Conservation (phyloP, 805 yeast genomes). For the Tetrapisispora nanseiensis region DNA sequence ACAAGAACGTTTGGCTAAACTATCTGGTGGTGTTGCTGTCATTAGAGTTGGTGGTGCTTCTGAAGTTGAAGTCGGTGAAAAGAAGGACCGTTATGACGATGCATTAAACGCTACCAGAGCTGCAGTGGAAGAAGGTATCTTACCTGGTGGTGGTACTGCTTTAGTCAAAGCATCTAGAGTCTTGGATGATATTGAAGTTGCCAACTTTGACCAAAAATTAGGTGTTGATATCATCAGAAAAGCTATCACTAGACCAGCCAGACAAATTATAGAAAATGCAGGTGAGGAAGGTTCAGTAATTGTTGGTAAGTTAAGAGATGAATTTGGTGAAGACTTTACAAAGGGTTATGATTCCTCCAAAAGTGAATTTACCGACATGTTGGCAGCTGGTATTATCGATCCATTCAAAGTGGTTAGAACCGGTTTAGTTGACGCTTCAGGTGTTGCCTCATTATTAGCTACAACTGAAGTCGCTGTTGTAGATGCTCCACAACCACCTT, state of each 20-base stretch:
- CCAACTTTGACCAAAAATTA: slow-evolving; percentile 90
- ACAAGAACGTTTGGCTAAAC: slow-evolving; percentile 94
- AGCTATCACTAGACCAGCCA: slow-evolving; percentile 92
- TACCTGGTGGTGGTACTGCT: slow-evolving; percentile 99
- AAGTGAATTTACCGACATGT: slow-evolving; percentile 92
- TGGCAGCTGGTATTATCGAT: slow-evolving; percentile 93
- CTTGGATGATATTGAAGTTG: slow-evolving; percentile 60
- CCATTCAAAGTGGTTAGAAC: slow-evolving; percentile 97
- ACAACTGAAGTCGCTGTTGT: slow-evolving; percentile 98
- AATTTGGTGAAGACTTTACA: slow-evolving; percentile 62
- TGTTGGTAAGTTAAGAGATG: slow-evolving; percentile 68
- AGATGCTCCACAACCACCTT: slow-evolving; percentile 80
- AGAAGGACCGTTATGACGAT: slow-evolving; percentile 98
- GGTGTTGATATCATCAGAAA: slow-evolving; percentile 90
- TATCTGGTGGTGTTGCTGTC: slow-evolving; percentile 97
- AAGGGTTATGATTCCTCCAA: slow-evolving; percentile 86
- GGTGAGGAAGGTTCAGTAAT: slow-evolving; percentile 97
- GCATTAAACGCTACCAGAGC: slow-evolving; percentile 98
- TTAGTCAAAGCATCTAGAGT: slow-evolving; percentile 80
- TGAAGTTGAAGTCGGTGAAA: slow-evolving; percentile 97
- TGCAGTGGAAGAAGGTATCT: slow-evolving; percentile 95
- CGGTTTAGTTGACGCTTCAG: slow-evolving; percentile 91
- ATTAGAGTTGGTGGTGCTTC: slow-evolving; percentile 95
- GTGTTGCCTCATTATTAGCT: slow-evolving; percentile 94
- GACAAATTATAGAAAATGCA: slow-evolving; percentile 90